These are phyloP conservation scores for Sonneratia alba DNA, from an alignment of 345 rosid species.

Conservation along the genomic window DNA sequence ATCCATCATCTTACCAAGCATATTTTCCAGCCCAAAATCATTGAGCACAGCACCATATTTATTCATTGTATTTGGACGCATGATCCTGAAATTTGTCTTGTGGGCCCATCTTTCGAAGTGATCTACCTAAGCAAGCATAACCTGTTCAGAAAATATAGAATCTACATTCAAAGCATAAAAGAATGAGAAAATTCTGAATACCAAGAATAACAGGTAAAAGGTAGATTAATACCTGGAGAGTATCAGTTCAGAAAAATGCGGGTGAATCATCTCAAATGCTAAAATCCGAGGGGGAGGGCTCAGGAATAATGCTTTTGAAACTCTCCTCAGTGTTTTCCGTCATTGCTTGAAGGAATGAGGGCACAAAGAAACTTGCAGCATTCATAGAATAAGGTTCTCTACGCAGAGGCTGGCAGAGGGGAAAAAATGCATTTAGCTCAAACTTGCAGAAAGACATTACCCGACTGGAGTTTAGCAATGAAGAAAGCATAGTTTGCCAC, in stretches of 20 bases:
- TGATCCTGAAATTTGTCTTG: conserved; percentile 54
- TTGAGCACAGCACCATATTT: conserved; percentile 84
- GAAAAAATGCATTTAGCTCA: neutral
- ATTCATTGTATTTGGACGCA: conserved; percentile 98
- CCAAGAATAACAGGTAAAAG: conserved; percentile 3
- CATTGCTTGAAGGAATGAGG: conserved; percentile 66
- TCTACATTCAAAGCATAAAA: conserved; percentile 15
- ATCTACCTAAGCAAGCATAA: conserved; percentile 62
- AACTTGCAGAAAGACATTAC: neutral
- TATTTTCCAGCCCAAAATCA: conserved; percentile 80
- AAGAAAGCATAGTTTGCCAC: neutral
- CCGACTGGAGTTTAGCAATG: neutral
- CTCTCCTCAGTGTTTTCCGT: conserved; percentile 52
- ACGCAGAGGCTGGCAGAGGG: conserved; percentile 54
- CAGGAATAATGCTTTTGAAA: conserved; percentile 49
- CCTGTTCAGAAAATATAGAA: conserved; percentile 30
- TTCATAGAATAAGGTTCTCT: conserved; percentile 54
- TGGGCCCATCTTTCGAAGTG: conserved; percentile 82
- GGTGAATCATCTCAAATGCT: conserved; percentile 76
- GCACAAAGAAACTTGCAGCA: conserved; percentile 50
- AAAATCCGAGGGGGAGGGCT: conserved; percentile 55
- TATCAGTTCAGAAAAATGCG: conserved; percentile 55
- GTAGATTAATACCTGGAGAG: conserved; percentile 45
- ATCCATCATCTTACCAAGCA: conserved; percentile 81
- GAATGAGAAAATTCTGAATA: neutral